These are phyloP conservation scores for Theobroma grandiflorum DNA, from an alignment of 441 rosid genomes.

Conservation along the genomic window DNA sequence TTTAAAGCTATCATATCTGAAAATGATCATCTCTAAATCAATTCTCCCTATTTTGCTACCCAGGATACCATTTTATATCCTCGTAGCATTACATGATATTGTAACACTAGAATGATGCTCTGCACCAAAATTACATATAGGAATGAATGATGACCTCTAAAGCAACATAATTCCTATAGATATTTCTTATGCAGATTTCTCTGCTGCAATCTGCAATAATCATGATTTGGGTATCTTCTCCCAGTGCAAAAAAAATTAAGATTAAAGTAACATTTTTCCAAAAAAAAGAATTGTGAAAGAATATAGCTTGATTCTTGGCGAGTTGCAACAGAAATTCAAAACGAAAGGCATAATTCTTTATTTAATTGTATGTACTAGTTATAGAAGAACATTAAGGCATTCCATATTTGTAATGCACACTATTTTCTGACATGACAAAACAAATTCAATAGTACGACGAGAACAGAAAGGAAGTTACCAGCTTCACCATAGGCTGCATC, in stretches of 20 bases:
- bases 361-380: background rate
- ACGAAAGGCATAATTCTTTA: background rate
- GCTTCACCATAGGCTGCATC: conserved; percentile 99
- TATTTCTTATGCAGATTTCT: background rate
- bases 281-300: background rate
- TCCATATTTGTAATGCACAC: background rate
- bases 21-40: background rate
- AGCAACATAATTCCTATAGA: background rate
- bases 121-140: no score
- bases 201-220: no score
- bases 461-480: conserved; percentile 43
- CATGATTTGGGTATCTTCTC: background rate
- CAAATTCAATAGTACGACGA: background rate
- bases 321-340: background rate
- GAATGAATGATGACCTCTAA: no score
- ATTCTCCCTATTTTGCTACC: background rate
- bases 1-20: background rate
- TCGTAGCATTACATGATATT: background rate
- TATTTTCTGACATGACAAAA: background rate
- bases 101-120: no score
- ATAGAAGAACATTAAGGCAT: background rate
- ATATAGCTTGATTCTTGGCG: background rate
- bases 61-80: background rate
- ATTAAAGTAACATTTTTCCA: background rate
- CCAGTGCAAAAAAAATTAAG: background rate